Evolutionary conservation across 768 basidiomycete genomes (phyloP).

Genomic region (Rhodocollybia butyracea): DNA sequence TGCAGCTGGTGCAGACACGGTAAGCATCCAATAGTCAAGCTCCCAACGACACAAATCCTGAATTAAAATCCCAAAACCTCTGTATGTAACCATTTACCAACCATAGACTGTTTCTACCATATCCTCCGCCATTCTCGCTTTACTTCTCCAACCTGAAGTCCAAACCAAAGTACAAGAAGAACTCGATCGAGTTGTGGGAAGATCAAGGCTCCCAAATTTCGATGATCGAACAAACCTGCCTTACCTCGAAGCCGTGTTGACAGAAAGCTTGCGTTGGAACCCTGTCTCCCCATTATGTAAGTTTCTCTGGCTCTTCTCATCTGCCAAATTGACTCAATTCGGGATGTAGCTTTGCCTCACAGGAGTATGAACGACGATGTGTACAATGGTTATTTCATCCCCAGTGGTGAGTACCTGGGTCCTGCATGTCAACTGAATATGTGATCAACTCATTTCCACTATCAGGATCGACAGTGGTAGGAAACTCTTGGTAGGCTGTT

Average conservation of each 20-base stretch:
- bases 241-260: neutral
- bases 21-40: neutral
- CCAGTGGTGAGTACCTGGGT: slow-evolving; percentile 26
- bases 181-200: neutral
- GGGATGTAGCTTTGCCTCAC: slow-evolving; percentile 28
- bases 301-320: neutral
- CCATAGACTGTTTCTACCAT: neutral
- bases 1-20: neutral
- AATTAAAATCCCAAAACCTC: no score
- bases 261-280: neutral
- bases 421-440: slow-evolving; percentile 28
- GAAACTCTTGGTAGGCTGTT: neutral
- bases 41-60: neutral
- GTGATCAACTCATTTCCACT: no score
- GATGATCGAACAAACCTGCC: neutral
- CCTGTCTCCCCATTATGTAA: neutral
- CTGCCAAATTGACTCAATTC: neutral
- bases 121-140: neutral
- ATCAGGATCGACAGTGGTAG: neutral
- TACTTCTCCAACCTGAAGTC: neutral
- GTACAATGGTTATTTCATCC: slow-evolving; percentile 33
- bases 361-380: slow-evolving; percentile 26
- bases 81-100: neutral
- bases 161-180: neutral
- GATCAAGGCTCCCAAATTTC: neutral